These are phyloP conservation scores for Lipomyces kockii DNA, from an alignment of 805 yeast species.

Conservation along the genomic window DNA sequence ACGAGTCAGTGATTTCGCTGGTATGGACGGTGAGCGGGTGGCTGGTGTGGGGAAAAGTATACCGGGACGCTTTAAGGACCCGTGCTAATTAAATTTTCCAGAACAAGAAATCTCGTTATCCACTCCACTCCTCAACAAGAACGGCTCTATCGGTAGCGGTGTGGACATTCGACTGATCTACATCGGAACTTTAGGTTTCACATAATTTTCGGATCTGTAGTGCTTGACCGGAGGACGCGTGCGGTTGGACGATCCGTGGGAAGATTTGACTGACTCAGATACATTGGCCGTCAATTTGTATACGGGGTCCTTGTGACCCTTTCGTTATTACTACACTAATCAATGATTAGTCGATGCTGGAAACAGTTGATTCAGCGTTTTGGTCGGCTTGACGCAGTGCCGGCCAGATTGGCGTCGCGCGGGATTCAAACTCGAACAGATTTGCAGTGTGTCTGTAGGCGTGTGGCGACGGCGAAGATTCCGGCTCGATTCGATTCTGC, in stretches of 20 bases:
- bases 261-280: background rate
- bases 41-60: constrained; percentile 1
- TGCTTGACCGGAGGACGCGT: background rate
- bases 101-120: background rate
- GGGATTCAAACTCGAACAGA: background rate
- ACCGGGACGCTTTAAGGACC: background rate
- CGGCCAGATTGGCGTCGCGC: background rate
- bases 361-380: background rate
- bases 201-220: background rate
- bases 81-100: background rate
- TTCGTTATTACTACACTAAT: background rate
- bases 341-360: background rate
- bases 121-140: background rate
- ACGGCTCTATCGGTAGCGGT: background rate
- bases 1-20: background rate
- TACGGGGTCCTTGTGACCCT: background rate
- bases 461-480: background rate
- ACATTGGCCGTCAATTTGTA: background rate
- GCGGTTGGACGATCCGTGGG: background rate
- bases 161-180: background rate
- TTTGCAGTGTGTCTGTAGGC: background rate
- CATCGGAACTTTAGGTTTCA: background rate
- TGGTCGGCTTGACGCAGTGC: background rate
- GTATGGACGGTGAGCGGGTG: background rate
- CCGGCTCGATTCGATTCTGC: background rate